Conservation (phyloP, 73 alveolate species). For the Blepharisma stoltei region DNA sequence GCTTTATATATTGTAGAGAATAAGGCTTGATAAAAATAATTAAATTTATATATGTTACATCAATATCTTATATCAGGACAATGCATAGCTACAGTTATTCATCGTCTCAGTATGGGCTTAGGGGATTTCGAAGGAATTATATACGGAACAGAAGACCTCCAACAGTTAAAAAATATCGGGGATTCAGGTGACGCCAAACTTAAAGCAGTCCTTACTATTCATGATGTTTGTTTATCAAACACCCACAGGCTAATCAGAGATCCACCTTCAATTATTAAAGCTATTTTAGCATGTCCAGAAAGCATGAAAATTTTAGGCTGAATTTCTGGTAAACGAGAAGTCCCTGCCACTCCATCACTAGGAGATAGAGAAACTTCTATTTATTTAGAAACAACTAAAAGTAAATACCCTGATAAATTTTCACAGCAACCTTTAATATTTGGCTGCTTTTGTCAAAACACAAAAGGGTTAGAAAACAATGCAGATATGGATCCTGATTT, state of each 20-base stretch:
- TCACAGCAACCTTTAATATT: background rate
- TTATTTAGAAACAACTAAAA: background rate
- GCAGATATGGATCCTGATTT: background rate
- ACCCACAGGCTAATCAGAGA: background rate
- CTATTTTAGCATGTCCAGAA: background rate
- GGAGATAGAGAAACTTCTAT: background rate
- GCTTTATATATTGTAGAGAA: too few species aligned
- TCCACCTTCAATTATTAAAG: background rate
- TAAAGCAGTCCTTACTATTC: background rate
- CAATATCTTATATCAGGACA: background rate
- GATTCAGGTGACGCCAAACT: background rate
- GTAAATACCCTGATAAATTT: background rate
- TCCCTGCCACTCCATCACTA: background rate
- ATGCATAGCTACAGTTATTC: background rate
- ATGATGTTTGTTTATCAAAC: background rate
- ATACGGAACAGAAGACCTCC: background rate
- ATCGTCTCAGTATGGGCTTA: slow-evolving; percentile 11
- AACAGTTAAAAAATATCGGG: background rate
- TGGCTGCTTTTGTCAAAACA: background rate
- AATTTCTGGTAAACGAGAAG: background rate
- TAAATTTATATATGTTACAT: background rate
- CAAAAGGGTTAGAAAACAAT: background rate
- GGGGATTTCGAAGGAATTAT: background rate
- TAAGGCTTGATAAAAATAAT: background rate
- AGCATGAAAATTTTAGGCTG: slow-evolving; percentile 1